Percentiles rank a stretch among this genome's conserved stretches.
These are phyloP conservation scores for Trypanosomatidae sp. DNA, from an alignment of 208 protist genomes.

Conservation along the genomic window DNA sequence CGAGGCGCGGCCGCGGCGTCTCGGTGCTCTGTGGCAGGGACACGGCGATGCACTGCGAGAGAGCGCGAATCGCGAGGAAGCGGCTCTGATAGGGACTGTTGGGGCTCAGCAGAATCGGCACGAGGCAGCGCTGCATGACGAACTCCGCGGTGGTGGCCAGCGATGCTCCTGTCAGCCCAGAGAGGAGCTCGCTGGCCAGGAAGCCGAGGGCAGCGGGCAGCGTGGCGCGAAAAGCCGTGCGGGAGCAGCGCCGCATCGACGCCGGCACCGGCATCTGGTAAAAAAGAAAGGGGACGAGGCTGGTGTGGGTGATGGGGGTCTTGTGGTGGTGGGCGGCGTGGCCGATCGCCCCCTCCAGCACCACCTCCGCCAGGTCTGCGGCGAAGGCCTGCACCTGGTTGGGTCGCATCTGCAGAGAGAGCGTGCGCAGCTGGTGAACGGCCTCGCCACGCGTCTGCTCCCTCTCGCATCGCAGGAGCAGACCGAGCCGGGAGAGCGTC, in stretches of 20 bases:
- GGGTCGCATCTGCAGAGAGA: constrained; percentile 62
- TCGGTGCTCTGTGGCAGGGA: constrained; percentile 35
- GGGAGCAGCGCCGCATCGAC: constrained; percentile 68
- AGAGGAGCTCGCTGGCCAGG: constrained; percentile 60
- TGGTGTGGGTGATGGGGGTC: constrained; percentile 32
- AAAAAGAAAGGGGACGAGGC: constrained; percentile 46
- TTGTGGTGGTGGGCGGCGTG: constrained; percentile 32
- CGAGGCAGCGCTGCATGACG: constrained; percentile 68
- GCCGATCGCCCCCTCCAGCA: constrained; percentile 58
- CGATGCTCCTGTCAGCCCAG: constrained; percentile 27
- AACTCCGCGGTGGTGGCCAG: constrained; percentile 29
- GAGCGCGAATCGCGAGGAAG: constrained; percentile 44
- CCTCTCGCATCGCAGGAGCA: constrained; percentile 59
- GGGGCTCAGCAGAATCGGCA: constrained; percentile 63
- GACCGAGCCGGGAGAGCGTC: constrained; percentile 52
- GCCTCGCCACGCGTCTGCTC: constrained; percentile 71
- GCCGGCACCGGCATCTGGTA: constrained; percentile 54
- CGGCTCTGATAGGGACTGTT: constrained; percentile 30
- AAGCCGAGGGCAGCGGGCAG: constrained; percentile 61
- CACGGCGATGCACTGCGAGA: constrained; percentile 57
- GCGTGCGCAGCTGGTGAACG: constrained; percentile 56
- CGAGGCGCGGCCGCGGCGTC: constrained; percentile 10
- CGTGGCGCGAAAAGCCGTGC: constrained; percentile 59
- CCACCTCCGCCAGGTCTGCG: constrained; percentile 53
- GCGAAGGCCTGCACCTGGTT: constrained; percentile 38